Evolutionary conservation across 2,329 filamentous ascomycete genomes (phyloP).

Genomic region (Colletotrichum tabaci): DNA sequence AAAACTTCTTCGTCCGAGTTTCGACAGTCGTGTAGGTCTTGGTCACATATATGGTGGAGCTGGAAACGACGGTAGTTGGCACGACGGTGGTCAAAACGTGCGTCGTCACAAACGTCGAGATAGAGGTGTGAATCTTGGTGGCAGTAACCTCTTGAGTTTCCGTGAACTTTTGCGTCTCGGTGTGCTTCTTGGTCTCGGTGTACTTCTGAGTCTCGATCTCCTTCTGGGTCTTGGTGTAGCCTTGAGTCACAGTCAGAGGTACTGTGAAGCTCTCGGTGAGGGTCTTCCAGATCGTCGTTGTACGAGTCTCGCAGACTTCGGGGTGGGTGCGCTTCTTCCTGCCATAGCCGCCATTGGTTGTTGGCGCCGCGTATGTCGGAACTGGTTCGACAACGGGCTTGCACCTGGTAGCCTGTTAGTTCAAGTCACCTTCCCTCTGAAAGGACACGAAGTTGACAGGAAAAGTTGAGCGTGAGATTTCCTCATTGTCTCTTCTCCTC

Average conservation of each 20-base stretch:
- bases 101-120: slow-evolving; percentile 37
- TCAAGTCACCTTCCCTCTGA: neutral
- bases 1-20: slow-evolving; percentile 30
- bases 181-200: slow-evolving; percentile 28
- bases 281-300: slow-evolving; percentile 42
- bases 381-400: slow-evolving; percentile 19
- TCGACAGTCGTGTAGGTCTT: slow-evolving; percentile 36
- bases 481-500: neutral
- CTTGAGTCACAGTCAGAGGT: slow-evolving; percentile 20
- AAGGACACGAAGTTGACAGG: neutral
- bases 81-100: slow-evolving; percentile 29
- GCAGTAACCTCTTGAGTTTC: slow-evolving; percentile 25
- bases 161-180: slow-evolving; percentile 7
- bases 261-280: slow-evolving; percentile 26
- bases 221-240: slow-evolving; percentile 33
- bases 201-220: slow-evolving; percentile 28
- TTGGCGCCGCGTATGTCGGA: slow-evolving; percentile 16
- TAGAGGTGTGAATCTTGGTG: slow-evolving; percentile 30
- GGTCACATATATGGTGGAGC: slow-evolving; percentile 27
- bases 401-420: slow-evolving; percentile 22
- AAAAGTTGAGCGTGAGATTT: too few species aligned
- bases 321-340: slow-evolving; percentile 21
- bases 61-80: slow-evolving; percentile 38
- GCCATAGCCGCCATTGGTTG: slow-evolving; percentile 14
- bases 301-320: slow-evolving; percentile 42